Conservation (phyloP, 208 protist genomes). For the Acanthamoeba divionensis region DNA sequence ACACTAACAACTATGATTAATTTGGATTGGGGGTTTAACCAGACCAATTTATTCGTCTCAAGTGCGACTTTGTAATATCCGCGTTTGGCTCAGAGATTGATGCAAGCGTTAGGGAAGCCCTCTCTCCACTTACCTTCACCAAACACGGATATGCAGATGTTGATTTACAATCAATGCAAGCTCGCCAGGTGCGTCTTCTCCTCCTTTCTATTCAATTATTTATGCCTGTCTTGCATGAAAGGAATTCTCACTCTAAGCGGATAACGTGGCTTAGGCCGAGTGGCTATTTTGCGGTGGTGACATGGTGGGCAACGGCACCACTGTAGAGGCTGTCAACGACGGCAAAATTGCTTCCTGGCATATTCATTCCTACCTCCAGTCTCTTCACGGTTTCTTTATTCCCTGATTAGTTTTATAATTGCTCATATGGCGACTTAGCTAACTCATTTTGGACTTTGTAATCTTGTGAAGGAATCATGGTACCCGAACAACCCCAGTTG, state of each 20-base stretch:
- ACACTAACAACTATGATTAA: too few species aligned
- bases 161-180: conserved; percentile 62
- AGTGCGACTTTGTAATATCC: conserved; percentile 85
- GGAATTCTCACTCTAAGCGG: neutral
- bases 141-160: conserved; percentile 75
- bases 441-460: too few species aligned
- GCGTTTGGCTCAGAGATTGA: conserved; percentile 82
- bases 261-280: too few species aligned
- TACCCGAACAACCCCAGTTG: conserved; percentile 73
- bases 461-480: neutral
- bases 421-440: neutral
- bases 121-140: conserved; percentile 71
- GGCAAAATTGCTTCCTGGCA: conserved; percentile 86
- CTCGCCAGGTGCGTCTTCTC: neutral
- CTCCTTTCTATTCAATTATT: neutral
- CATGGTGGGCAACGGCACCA: conserved; percentile 73
- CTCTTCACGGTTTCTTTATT: conserved; percentile 61
- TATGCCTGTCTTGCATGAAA: neutral
- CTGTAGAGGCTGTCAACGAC: conserved; percentile 90
- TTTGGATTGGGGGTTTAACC: too few species aligned
- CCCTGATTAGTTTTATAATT: neutral
- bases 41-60: conserved; percentile 81
- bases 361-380: conserved; percentile 85
- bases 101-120: conserved; percentile 29
- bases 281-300: conserved; percentile 86